A percentile compares a stretch with the other conserved stretches of the same genome.
phyloP scores from a whole-genome alignment of 2,329 filamentous ascomycete species.

The Aspergillus cejpii region DNA sequence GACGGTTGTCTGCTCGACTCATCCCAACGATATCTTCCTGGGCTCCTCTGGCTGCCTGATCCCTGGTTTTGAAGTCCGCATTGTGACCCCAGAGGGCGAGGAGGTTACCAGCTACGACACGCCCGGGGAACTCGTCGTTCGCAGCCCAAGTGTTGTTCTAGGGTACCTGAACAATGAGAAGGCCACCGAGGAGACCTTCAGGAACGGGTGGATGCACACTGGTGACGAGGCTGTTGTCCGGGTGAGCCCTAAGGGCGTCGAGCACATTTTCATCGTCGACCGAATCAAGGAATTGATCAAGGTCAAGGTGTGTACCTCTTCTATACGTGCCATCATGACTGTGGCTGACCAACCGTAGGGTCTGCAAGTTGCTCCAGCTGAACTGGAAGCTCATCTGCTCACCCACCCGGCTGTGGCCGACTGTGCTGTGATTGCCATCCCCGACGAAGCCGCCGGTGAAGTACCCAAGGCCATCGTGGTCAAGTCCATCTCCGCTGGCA shows the following conservation, averaged over 20 bases:
- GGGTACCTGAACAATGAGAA: slow-evolving; percentile 84
- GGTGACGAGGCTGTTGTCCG: slow-evolving; percentile 75
- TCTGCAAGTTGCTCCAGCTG: slow-evolving; percentile 74
- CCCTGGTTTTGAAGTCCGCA: slow-evolving; percentile 57
- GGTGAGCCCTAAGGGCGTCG: slow-evolving; percentile 57
- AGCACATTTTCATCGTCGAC: slow-evolving; percentile 81
- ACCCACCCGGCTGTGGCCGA: slow-evolving; percentile 69
- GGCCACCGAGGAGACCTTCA: slow-evolving; percentile 74
- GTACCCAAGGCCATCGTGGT: slow-evolving; percentile 60
- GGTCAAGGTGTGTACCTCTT: slow-evolving; percentile 55
- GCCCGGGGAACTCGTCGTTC: slow-evolving; percentile 74
- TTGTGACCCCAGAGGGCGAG: slow-evolving; percentile 61
- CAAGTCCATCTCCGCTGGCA: slow-evolving; percentile 48
- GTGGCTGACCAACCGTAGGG: slow-evolving; percentile 47
- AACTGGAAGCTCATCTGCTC: slow-evolving; percentile 73
- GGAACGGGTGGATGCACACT: slow-evolving; percentile 73
- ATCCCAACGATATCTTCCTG: slow-evolving; percentile 56
- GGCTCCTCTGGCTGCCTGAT: slow-evolving; percentile 67
- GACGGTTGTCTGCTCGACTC: slow-evolving; percentile 60
- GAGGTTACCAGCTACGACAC: slow-evolving; percentile 66
- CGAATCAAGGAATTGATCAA: slow-evolving; percentile 74
- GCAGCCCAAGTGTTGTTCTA: slow-evolving; percentile 67
- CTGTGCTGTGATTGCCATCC: slow-evolving; percentile 69
- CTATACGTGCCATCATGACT: slow-evolving; percentile 22
- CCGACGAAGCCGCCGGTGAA: slow-evolving; percentile 56